phyloP scores from a whole-genome alignment of 139 green algal genomes.

The Chlorella sp. region DNA sequence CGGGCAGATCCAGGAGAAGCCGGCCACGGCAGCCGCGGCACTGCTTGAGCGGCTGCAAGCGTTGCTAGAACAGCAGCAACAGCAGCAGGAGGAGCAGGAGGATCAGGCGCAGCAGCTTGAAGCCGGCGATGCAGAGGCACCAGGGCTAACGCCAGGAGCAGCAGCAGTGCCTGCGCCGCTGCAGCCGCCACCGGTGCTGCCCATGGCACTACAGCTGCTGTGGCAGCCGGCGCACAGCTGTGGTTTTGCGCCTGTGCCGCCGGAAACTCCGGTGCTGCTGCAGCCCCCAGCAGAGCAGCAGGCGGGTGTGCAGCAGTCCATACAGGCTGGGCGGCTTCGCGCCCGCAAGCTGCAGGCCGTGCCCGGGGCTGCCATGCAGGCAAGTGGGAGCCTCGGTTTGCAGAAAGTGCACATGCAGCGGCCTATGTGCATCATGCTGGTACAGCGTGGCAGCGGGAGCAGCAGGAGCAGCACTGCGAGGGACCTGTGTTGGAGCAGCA shows the following conservation, averaged over 20 bases:
- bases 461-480: no score
- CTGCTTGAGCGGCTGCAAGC: conserved; percentile 8
- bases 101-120: background rate
- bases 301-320: background rate
- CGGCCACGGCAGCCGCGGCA: background rate
- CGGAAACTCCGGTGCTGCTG: conserved; percentile 18
- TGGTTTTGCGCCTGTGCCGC: background rate
- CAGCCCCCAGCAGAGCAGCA: conserved; percentile 1
- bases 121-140: background rate
- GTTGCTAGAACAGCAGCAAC: conserved; percentile 14
- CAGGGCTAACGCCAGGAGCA: background rate
- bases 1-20: background rate
- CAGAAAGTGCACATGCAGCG: background rate
- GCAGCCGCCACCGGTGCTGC: conserved; percentile 1
- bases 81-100: background rate
- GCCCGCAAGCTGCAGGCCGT: conserved; percentile 16
- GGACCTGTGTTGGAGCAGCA: background rate
- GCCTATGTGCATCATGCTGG: background rate
- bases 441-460: no score
- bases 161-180: background rate
- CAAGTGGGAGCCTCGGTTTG: background rate
- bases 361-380: conserved; percentile 2
- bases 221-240: conserved; percentile 1
- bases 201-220: background rate
- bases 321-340: conserved; percentile 9